phyloP scores from a whole-genome alignment of 257 asterid species.

The Gentiana dahurica region DNA sequence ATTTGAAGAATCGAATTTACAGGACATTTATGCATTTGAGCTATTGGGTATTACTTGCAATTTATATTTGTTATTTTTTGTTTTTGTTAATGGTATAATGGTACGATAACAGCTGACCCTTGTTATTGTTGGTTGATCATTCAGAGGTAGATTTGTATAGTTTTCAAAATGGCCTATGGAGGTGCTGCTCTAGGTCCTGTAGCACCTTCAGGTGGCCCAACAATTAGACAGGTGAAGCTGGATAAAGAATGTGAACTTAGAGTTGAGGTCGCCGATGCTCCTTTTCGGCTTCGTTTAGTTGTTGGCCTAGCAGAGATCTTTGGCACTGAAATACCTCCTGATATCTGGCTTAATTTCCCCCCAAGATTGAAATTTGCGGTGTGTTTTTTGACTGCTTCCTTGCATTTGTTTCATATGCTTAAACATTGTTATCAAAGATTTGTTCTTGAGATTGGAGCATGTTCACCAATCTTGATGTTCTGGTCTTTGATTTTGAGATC shows the following conservation, averaged over 20 bases:
- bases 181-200: slow-evolving; percentile 49
- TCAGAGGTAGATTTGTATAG: no score
- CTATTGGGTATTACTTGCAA: not conserved
- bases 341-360: slow-evolving; percentile 64
- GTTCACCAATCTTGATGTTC: not conserved
- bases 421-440: not conserved
- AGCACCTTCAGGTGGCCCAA: slow-evolving; percentile 32
- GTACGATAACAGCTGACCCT: not conserved
- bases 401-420: not conserved
- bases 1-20: not conserved
- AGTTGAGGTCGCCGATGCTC: slow-evolving; percentile 71
- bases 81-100: not conserved
- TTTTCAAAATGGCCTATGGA: slow-evolving; percentile 49
- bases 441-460: not conserved
- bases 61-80: not conserved
- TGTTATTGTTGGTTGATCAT: not conserved
- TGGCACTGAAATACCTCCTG: slow-evolving; percentile 92
- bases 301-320: slow-evolving; percentile 79
- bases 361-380: slow-evolving; percentile 86
- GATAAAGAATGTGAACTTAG: slow-evolving; percentile 91
- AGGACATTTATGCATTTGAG: not conserved
- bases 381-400: slow-evolving; percentile 8
- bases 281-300: slow-evolving; percentile 72
- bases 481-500: not conserved
- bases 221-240: slow-evolving; percentile 68